Conservation (phyloP, 306 rosid genomes). For the Quercus dentata region DNA sequence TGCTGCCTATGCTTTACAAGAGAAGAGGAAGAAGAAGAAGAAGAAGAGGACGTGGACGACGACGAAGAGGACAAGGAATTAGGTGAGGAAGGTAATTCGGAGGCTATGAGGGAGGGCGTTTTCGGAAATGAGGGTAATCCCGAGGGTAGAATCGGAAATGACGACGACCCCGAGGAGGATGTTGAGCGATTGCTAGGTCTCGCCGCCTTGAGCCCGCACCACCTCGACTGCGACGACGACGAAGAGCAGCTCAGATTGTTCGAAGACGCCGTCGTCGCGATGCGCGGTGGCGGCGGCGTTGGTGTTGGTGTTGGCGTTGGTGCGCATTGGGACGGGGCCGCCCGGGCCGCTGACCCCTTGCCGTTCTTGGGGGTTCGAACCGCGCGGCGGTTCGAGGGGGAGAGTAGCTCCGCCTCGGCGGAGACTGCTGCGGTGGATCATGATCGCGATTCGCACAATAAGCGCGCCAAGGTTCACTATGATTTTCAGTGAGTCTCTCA, state of each 20-base stretch:
- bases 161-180: slow-evolving; percentile 25
- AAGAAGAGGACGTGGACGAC: background rate
- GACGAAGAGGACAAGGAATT: background rate
- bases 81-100: slow-evolving; percentile 13
- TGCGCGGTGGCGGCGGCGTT: background rate
- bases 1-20: slow-evolving; percentile 70
- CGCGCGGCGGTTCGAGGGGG: slow-evolving; percentile 46
- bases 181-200: slow-evolving; percentile 13
- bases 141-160: slow-evolving; percentile 25
- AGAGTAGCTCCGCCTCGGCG: slow-evolving; percentile 52
- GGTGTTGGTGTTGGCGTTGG: background rate
- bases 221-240: too few species aligned
- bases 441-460: slow-evolving; percentile 60
- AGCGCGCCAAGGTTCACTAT: slow-evolving; percentile 76
- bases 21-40: slow-evolving; percentile 35
- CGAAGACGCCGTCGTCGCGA: slow-evolving; percentile 34
- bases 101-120: slow-evolving; percentile 37
- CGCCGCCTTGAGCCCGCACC: background rate
- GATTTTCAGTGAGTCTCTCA: slow-evolving; percentile 56
- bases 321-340: slow-evolving; percentile 32
- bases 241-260: slow-evolving; percentile 27
- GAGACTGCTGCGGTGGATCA: slow-evolving; percentile 28
- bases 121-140: slow-evolving; percentile 30
- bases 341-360: slow-evolving; percentile 16
- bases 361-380: slow-evolving; percentile 27